These are phyloP conservation scores for Helminthosporium solani DNA, from an alignment of 2,329 filamentous ascomycete genomes.

Conservation along the genomic window DNA sequence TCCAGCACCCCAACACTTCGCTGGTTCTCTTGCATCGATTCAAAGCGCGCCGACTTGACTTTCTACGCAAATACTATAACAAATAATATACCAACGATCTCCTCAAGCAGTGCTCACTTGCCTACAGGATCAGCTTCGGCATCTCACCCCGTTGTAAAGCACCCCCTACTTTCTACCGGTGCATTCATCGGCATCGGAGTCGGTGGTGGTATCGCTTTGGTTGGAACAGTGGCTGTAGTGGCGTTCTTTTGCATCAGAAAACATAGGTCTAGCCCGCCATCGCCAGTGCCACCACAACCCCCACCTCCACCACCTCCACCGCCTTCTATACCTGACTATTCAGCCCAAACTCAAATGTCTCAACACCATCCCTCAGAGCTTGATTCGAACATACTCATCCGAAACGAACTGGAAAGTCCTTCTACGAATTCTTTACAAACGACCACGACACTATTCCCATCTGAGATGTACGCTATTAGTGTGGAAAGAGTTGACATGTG, in stretches of 20 bases:
- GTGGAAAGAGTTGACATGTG: too few species aligned
- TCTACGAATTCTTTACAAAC: too few species aligned
- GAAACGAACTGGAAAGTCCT: constrained; percentile 1
- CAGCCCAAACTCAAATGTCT: too few species aligned
- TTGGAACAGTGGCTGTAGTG: constrained; percentile 2
- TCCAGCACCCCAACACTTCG: constrained; percentile 10
- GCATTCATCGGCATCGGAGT: constrained; percentile 16
- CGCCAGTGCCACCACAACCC: not conserved
- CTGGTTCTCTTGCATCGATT: constrained; percentile 15
- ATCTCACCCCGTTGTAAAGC: not conserved
- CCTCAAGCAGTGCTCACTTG: not conserved
- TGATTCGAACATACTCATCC: constrained; percentile 1
- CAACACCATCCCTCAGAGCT: not conserved
- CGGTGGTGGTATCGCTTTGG: constrained; percentile 9
- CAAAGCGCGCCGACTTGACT: constrained; percentile 9
- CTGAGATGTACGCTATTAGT: too few species aligned
- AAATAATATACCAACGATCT: not conserved
- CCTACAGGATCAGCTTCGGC: constrained; percentile 1
- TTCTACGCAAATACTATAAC: constrained; percentile 13
- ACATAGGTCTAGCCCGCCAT: not conserved
- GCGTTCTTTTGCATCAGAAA: constrained; percentile 6
- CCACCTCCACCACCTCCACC: not conserved
- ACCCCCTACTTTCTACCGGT: constrained; percentile 6
- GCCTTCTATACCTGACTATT: too few species aligned
- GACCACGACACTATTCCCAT: too few species aligned